Conservation (phyloP, 768 basidiomycete species). For the Mycena chlorophos region DNA sequence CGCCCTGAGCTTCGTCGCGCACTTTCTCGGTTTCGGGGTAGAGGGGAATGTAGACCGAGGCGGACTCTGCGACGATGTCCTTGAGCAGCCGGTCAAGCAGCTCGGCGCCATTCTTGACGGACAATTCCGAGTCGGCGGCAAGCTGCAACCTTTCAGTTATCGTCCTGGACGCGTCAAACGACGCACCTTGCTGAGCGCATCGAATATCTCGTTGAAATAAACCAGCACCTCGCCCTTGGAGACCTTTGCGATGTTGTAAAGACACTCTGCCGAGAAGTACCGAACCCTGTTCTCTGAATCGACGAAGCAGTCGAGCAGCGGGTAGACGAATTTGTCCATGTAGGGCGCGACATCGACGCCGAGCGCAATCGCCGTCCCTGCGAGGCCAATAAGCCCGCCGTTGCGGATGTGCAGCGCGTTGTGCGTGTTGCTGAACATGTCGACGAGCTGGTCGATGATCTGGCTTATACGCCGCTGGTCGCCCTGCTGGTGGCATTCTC, state of each 20-base stretch:
- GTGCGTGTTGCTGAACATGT: constrained; percentile 82
- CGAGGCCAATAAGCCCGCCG: constrained; percentile 93
- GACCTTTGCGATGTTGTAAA: constrained; percentile 98
- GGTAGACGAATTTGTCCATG: constrained; percentile 90
- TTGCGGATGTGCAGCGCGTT: constrained; percentile 90
- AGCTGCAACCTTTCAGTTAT: constrained; percentile 53
- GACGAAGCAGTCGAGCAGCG: constrained; percentile 86
- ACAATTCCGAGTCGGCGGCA: constrained; percentile 90
- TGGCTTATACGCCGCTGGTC: constrained; percentile 79
- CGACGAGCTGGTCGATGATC: constrained; percentile 92
- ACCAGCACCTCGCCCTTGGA: constrained; percentile 96
- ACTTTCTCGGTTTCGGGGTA: constrained; percentile 78
- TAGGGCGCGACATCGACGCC: constrained; percentile 92
- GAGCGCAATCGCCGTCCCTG: constrained; percentile 95
- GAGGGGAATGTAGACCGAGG: constrained; percentile 89
- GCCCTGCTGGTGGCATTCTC: constrained; percentile 80
- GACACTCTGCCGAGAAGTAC: constrained; percentile 96
- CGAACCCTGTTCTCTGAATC: constrained; percentile 94
- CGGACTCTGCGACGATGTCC: constrained; percentile 96
- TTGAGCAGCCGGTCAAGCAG: constrained; percentile 95
- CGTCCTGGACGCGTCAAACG: background rate
- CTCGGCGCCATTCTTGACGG: constrained; percentile 98
- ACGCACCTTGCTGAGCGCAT: constrained; percentile 91
- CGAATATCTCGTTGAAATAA: constrained; percentile 98
- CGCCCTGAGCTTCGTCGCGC: constrained; percentile 55